phyloP scores from a whole-genome alignment of 345 rosid genomes.

The Noccaea caerulescens region DNA sequence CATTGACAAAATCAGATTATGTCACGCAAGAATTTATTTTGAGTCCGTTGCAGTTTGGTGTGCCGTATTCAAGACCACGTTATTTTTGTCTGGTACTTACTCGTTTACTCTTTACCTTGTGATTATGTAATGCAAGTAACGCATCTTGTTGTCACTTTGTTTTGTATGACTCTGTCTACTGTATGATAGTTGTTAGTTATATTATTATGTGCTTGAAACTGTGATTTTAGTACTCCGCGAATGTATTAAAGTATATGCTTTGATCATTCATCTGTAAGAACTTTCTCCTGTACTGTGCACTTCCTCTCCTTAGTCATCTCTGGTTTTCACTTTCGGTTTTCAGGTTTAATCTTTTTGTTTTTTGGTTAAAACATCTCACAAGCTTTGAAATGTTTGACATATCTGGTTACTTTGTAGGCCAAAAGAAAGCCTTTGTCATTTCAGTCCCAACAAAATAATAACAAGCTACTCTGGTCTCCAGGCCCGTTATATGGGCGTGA shows the following conservation, averaged over 20 bases:
- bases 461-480: constrained; percentile 59
- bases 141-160: constrained; percentile 19
- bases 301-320: background rate
- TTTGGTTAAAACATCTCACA: background rate
- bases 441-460: constrained; percentile 47
- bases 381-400: constrained; percentile 9
- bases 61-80: constrained; percentile 98
- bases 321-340: background rate
- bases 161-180: background rate
- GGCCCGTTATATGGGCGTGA: constrained; percentile 51
- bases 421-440: constrained; percentile 71
- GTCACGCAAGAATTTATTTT: constrained; percentile 78
- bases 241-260: background rate
- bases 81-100: constrained; percentile 85
- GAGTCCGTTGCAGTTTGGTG: constrained; percentile 91
- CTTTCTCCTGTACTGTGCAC: background rate
- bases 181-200: background rate
- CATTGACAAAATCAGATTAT: constrained; percentile 56
- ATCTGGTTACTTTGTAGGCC: constrained; percentile 55
- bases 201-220: background rate
- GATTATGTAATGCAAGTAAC: background rate
- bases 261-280: background rate
- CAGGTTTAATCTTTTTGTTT: background rate
- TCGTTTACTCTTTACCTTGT: constrained; percentile 27
- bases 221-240: background rate